Base-by-base conservation (phyloP, 2,329 filamentous ascomycete genomes). In the Dryadomyces quercus-mongolicae region DNA sequence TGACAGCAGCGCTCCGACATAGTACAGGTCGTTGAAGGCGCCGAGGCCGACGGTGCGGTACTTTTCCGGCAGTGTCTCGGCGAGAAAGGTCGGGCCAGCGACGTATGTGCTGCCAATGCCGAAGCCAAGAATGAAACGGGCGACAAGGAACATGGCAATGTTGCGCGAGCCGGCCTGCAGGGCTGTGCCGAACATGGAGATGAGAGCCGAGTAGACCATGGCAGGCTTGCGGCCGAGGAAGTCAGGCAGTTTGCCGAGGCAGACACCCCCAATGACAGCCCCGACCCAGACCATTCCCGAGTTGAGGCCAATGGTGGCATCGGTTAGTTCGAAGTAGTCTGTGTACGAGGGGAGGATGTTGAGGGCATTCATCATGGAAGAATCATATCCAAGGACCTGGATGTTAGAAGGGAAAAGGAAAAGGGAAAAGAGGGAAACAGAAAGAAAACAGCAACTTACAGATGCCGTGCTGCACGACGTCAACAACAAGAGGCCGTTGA, bases 1-100 rank as follows among this genome's bases (percentile, higher is more conserved):
- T 0, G 74, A 72, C 38, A 76, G 68, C 4, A 77, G 62, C 0
- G 68, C 70, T 2, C 72, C 70, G 25, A 66, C 63, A 51, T 62
- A 59, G 38, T 34, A 53, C n/a, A 18, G 51, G 2, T 71, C 70
- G 3, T 80, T 66, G 52, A 75, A 75, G 0, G 76, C 71, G 0
- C 68, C 67, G 1, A 68, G 74, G 1, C 72, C 71, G 18, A 74
- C 68, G 13, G 25, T 54, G 8, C 49, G 52, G 43, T 44, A 49
- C 36, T 54, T 38, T 16, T 36, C 15, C 13, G 55, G 50, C 9
- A 51, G 43, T 13, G 51, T 52, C 50, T 60, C 59, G 25, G 44
- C 50, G 3, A 59, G 51, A 25, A 55, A 51, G 25, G 40, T 47
- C 12, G 55, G 53, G 2, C 49, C 53, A 6, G 55, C 49, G 8